Evolutionary conservation across 768 basidiomycete species (phyloP).

Genomic region (Erythrobasidium yunnanense): DNA sequence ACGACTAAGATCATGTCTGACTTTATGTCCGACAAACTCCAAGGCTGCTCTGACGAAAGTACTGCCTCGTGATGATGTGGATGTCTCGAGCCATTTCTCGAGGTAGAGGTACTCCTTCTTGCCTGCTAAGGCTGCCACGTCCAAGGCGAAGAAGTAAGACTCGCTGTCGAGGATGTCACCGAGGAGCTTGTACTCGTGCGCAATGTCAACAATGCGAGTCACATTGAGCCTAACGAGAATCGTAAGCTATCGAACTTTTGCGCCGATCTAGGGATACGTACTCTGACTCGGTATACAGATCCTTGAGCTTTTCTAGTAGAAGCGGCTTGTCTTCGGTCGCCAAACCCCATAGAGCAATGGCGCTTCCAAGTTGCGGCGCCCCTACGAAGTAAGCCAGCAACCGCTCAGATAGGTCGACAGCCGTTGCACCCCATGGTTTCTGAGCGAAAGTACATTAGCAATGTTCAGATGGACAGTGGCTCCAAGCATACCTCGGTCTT

Average conservation of each 20-base stretch:
- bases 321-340: constrained; percentile 38
- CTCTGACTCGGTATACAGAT: constrained; percentile 83
- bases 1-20: constrained; percentile 72
- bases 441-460: constrained; percentile 45
- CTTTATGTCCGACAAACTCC: constrained; percentile 80
- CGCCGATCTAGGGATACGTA: neutral
- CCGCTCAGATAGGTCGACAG: constrained; percentile 73
- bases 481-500: constrained; percentile 53
- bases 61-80: constrained; percentile 65
- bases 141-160: constrained; percentile 64
- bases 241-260: neutral
- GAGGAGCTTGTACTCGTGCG: constrained; percentile 89
- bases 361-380: constrained; percentile 56
- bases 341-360: constrained; percentile 75
- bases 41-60: constrained; percentile 81
- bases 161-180: constrained; percentile 82
- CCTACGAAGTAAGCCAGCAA: constrained; percentile 76
- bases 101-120: constrained; percentile 87
- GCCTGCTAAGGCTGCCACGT: constrained; percentile 86
- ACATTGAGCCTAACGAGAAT: constrained; percentile 54
- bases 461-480: constrained; percentile 48
- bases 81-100: constrained; percentile 90
- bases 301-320: constrained; percentile 74
- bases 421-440: constrained; percentile 74
- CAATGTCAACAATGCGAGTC: constrained; percentile 85